Conservation (phyloP, 1,139 yeast species). For the Kodamaea plutei region DNA sequence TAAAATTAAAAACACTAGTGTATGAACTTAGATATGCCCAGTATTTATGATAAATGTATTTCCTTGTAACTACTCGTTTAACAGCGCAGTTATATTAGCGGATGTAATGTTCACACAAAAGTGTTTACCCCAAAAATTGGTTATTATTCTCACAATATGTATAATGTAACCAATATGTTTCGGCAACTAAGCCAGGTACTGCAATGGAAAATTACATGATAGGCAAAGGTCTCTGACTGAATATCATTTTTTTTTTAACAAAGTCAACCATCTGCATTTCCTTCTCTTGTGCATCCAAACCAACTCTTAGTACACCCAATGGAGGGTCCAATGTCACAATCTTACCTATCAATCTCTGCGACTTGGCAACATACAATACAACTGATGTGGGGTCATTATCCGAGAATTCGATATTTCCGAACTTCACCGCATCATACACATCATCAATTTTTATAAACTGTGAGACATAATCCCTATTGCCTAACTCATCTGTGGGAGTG, state of each 20-base stretch:
- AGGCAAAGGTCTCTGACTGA: conserved; percentile 67
- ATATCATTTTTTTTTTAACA: conserved; percentile 51
- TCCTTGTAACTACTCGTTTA: too few relatives aligned
- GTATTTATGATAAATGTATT: not conserved
- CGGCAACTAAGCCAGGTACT: too few relatives aligned
- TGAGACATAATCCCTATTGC: conserved; percentile 20
- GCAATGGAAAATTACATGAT: conserved; percentile 69
- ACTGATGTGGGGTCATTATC: conserved; percentile 40
- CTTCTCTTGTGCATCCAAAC: conserved; percentile 19
- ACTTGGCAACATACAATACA: conserved; percentile 57
- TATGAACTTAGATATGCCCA: not conserved
- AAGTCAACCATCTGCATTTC: conserved; percentile 53
- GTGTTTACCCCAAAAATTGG: too few relatives aligned
- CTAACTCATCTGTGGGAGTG: conserved; percentile 22
- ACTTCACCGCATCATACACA: conserved; percentile 47
- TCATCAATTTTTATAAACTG: conserved; percentile 34
- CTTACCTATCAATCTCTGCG: conserved; percentile 61
- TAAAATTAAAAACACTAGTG: conserved; percentile 5
- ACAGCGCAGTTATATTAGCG: too few relatives aligned
- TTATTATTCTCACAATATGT: too few relatives aligned
- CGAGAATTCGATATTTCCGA: conserved; percentile 57
- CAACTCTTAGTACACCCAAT: conserved; percentile 52
- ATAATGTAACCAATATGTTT: too few relatives aligned
- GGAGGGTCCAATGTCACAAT: conserved; percentile 57
- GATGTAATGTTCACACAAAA: too few relatives aligned